Evolutionary conservation across 106 monocot species (phyloP).

Genomic region (Dendrobium chrysotoxum): DNA sequence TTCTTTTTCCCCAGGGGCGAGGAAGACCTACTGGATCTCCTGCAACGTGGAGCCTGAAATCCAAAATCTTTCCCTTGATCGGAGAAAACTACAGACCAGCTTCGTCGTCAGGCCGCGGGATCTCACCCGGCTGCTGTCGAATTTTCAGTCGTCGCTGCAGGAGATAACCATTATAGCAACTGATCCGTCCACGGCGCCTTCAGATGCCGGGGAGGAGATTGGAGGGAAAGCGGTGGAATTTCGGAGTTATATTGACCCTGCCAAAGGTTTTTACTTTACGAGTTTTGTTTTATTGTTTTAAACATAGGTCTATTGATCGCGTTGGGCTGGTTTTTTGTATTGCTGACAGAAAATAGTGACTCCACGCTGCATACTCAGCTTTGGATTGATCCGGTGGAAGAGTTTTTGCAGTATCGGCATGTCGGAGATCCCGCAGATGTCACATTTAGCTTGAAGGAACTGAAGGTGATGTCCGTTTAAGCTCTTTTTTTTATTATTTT

Average conservation of each 20-base stretch:
- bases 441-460: slow-evolving; percentile 81
- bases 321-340: not conserved
- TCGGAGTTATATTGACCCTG: slow-evolving; percentile 84
- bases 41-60: slow-evolving; percentile 86
- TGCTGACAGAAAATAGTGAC: slow-evolving; percentile 65
- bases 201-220: slow-evolving; percentile 41
- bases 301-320: not conserved
- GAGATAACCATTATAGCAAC: slow-evolving; percentile 92
- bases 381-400: slow-evolving; percentile 92
- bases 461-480: slow-evolving; percentile 2
- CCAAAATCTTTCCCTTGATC: slow-evolving; percentile 72
- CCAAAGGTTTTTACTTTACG: slow-evolving; percentile 43
- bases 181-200: slow-evolving; percentile 29
- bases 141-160: slow-evolving; percentile 90
- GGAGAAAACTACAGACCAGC: slow-evolving; percentile 52
- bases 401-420: slow-evolving; percentile 85
- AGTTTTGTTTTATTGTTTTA: not conserved
- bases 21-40: slow-evolving; percentile 85
- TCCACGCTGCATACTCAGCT: slow-evolving; percentile 81
- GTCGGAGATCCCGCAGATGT: slow-evolving; percentile 78
- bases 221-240: slow-evolving; percentile 92
- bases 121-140: slow-evolving; percentile 59
- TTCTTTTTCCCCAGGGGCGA: slow-evolving; percentile 38
- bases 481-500: not conserved
- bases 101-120: slow-evolving; percentile 77